Base-by-base conservation (phyloP, 164 flowering plant genomes). In the Paratinospora sagittata region DNA sequence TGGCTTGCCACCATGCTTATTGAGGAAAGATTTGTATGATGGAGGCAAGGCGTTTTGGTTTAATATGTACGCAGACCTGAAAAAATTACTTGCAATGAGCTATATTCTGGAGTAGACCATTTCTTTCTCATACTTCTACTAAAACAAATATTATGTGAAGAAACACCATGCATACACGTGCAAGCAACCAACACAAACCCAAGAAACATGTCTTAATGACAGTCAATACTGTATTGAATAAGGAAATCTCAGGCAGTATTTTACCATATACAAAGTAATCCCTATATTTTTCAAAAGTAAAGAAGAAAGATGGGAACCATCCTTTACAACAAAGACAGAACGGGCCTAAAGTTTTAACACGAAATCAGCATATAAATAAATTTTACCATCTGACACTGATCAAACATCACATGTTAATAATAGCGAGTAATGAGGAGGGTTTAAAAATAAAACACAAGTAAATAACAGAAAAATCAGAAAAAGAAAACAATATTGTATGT, bases 31-130 rank as follows among this genome's bases (percentile, higher is more conserved):
- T 78, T 84, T 95, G 73, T 92, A 95, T 45, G 97, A 87, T 72
- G 85, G 75, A 68, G 97, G 90, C 79, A 95, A 81, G 74, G 96
- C 91, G 13, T 90, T 96, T 78, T 87, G 97, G 84, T 84, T 90
- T 81, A 95, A 75, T 81, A 95, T 86, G 81, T 92, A 95, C 63
- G 98, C 92, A 69, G 96, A 90, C 89, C 98, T 93, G 85, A 33
- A 69, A 80, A 66, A 65, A 68, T 43, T 65, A 36, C 4, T 30
- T 30, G 41, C 13, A 10, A 27, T 41, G 52, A 72, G 24, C 30
- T 13, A 47, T 21, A 19, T 36, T 21, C 17, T 63, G 24, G 60
- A 16, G 21, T 7, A 17, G 60, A 52, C 21, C n/a, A 41, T 41
- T 14, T 19, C 60, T 52, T 52, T 52, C 60, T 16, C 60, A 52